Percentiles rank a stretch among this genome's conserved stretches.
Conservation (phyloP, 2,329 filamentous ascomycete genomes). For the Fusarium sarcochroum region DNA sequence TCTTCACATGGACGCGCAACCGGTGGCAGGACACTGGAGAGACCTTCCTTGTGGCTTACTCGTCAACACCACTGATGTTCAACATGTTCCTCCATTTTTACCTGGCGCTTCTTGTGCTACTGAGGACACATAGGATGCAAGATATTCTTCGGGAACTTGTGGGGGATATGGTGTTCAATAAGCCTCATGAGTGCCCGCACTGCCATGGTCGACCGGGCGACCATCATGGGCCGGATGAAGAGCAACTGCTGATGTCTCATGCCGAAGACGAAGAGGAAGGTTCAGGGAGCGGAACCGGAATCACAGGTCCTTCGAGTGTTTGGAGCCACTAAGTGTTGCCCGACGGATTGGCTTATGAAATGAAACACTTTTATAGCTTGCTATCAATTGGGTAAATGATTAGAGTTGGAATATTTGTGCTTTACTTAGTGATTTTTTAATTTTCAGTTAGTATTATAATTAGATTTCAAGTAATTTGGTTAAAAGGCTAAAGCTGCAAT, state of each 20-base stretch:
- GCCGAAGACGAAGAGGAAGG: neutral
- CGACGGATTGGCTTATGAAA: too few species aligned
- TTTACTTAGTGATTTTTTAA: too few species aligned
- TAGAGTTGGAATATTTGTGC: too few species aligned
- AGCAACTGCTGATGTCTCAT: neutral
- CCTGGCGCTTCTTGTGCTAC: neutral
- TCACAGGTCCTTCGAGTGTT: neutral
- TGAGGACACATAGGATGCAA: neutral
- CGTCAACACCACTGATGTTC: neutral
- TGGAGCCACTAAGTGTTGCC: neutral
- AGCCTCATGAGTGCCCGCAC: neutral
- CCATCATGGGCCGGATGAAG: neutral
- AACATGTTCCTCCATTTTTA: constrained; percentile 20
- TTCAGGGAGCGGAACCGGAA: neutral
- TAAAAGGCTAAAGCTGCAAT: too few species aligned
- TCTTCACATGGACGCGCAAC: constrained; percentile 3
- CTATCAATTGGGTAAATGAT: too few species aligned
- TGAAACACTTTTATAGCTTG: too few species aligned
- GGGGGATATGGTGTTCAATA: neutral
- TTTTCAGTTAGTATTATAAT: too few species aligned
- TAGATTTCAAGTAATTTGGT: too few species aligned
- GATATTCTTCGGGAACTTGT: neutral
- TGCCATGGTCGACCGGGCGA: neutral
- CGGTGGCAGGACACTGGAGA: neutral
- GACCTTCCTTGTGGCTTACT: neutral